Evolutionary conservation across 73 alveolate genomes (phyloP).

Genomic region (Vitrella brassicaformis): DNA sequence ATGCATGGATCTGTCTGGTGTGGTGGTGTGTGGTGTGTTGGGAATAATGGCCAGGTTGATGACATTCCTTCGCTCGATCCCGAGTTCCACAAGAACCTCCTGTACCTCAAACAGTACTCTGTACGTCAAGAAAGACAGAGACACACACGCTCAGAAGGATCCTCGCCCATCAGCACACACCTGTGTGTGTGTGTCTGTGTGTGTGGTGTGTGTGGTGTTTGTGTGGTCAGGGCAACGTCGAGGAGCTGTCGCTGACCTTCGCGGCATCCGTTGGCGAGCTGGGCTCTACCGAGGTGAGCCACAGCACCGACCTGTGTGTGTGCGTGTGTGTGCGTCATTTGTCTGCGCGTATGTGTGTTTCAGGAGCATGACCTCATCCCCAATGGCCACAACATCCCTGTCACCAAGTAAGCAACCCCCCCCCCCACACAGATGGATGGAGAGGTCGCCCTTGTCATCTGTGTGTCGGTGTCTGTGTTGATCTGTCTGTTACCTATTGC

Average conservation of each 20-base stretch:
- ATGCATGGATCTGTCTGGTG: no score
- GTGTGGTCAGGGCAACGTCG: neutral
- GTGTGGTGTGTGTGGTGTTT: no score
- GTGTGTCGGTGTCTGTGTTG: no score
- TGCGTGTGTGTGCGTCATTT: neutral
- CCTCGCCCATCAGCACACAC: no score
- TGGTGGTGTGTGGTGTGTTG: no score
- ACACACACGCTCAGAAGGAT: no score
- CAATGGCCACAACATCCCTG: slow-evolving; percentile 11
- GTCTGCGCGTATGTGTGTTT: neutral
- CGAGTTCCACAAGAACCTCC: slow-evolving; percentile 44
- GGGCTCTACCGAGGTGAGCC: neutral
- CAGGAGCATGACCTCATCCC: slow-evolving; percentile 28
- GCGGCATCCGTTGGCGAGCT: neutral
- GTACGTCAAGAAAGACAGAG: neutral
- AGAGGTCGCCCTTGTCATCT: no score
- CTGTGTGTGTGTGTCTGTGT: no score
- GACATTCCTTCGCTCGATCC: slow-evolving; percentile 45
- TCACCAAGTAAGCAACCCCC: neutral
- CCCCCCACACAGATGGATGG: neutral
- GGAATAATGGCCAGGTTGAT: slow-evolving; percentile 45
- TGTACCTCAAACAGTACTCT: slow-evolving; percentile 41
- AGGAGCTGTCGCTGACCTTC: neutral
- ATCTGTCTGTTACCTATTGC: no score
- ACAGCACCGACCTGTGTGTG: no score